Conservation (phyloP, 2,329 filamentous ascomycete genomes). For the Rhytidhysteron rufulum region DNA sequence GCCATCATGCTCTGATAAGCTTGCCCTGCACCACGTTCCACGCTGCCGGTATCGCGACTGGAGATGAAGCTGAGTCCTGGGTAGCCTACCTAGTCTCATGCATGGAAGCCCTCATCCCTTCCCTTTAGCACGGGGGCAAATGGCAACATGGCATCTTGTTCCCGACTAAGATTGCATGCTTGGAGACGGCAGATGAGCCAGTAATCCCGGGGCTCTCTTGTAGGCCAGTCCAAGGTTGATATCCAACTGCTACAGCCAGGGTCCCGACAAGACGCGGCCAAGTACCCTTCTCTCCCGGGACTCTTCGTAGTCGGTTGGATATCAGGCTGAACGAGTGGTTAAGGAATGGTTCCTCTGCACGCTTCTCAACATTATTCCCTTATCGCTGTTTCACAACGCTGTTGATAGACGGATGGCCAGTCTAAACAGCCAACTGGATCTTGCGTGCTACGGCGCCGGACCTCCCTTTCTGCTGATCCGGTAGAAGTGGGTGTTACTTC, state of each 20-base stretch:
- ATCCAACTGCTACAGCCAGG: conserved; percentile 1
- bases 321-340: conserved; percentile 5
- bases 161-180: background rate
- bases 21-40: conserved; percentile 23
- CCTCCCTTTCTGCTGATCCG: conserved; percentile 20
- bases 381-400: conserved; percentile 36
- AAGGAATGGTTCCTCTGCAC: conserved; percentile 3
- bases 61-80: conserved; percentile 23
- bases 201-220: background rate
- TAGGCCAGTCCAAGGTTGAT: conserved; percentile 6
- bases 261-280: conserved; percentile 4
- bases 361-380: conserved; percentile 19
- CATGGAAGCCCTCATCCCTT: background rate
- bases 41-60: conserved; percentile 18
- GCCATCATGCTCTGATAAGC: conserved; percentile 28
- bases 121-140: background rate
- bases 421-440: conserved; percentile 14
- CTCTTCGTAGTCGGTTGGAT: background rate
- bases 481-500: conserved; percentile 22
- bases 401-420: conserved; percentile 23
- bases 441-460: background rate
- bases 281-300: background rate
- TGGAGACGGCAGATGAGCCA: conserved; percentile 1
- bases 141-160: background rate
- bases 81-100: conserved; percentile 13